Percentiles rank a stretch among this genome's conserved stretches.
These are phyloP conservation scores for Iris macrosiphon DNA, from an alignment of 106 monocot genomes.

Conservation along the genomic window DNA sequence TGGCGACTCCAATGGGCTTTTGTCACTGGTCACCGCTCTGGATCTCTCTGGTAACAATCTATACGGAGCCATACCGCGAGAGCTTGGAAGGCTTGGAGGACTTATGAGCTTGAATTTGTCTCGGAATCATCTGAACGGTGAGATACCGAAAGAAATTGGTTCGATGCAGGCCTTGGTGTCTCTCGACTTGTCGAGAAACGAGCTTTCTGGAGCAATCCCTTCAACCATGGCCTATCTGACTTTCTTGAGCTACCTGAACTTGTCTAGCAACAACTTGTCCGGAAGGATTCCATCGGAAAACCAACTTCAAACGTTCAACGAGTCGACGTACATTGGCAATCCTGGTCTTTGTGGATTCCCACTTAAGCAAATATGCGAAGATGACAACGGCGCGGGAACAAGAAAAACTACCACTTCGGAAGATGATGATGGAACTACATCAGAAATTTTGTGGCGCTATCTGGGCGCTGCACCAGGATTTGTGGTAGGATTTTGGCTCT, in stretches of 20 bases:
- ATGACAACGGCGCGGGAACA: too few relatives aligned
- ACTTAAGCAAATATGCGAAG: too few relatives aligned
- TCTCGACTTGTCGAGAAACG: slow-evolving; percentile 24
- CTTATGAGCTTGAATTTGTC: slow-evolving; percentile 19
- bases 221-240: background rate
- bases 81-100: slow-evolving; percentile 1
- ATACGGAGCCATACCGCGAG: slow-evolving; percentile 6
- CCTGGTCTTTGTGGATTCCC: background rate
- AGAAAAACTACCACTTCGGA: too few relatives aligned
- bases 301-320: slow-evolving; percentile 8
- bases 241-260: slow-evolving; percentile 7
- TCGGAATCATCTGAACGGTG: slow-evolving; percentile 19
- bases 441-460: too few relatives aligned
- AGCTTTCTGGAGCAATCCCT: slow-evolving; percentile 17
- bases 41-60: slow-evolving; percentile 6
- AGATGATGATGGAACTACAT: too few relatives aligned
- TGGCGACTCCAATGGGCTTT: too few relatives aligned
- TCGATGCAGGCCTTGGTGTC: slow-evolving; percentile 3
- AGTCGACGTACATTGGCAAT: background rate
- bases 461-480: too few relatives aligned
- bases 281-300: slow-evolving; percentile 5
- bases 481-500: too few relatives aligned
- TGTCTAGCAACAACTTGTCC: slow-evolving; percentile 20
- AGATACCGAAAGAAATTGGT: slow-evolving; percentile 19
- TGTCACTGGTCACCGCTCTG: background rate